Evolutionary conservation across 106 monocot species (phyloP), one percentile per base, ranked within the genome.

Genomic region (Chionographis japonica): DNA sequence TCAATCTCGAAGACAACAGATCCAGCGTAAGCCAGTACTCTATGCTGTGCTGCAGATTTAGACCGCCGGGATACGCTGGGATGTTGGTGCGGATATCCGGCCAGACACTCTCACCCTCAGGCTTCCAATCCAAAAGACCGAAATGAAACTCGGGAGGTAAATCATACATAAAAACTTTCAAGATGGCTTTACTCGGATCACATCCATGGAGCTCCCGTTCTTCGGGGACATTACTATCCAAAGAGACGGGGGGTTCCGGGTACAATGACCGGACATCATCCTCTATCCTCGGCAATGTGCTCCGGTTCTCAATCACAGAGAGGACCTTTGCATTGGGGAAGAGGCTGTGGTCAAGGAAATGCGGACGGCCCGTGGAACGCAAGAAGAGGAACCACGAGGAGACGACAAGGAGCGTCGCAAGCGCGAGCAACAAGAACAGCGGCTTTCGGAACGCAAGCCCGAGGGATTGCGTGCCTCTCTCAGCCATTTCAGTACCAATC

Each of bases 11-110:
- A 3, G 88, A 78, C 49, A 92, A 60, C 37, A 92, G 72, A 67
- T 92, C 92, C 57, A 92, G 50, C 8, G 88, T 88, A n/a, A 92
- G 85, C 88, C 88, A 92, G 43, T 85, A 92, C 76, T 88, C 92
- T 40, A 85, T 78, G 50, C 88, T 88, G 52, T 92, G 92, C 65
- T 92, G 92, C 19, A 85, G 77, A 67, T 92, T 88, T 61, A 92
- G 68, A 20, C 92, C 92, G 12, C 92, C 88, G 19, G 92, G 82
- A 73, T 92, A 92, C 2, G 37, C 46, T 4, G 85, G 92, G 6
- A 80, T 66, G 46, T 75, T 37, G 8, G 13, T 49, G 2, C 8
- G 6, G 54, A 88, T 64, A 37, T 92, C 77, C 3, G 92, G 92
- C 92, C 92, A 92, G 4, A 88, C 70, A 1, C 51, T 65, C 2